Evolutionary conservation across 176 grass and related monocot species (phyloP), one percentile per base, ranked within the genome.

Genomic region (Paspalum notatum): DNA sequence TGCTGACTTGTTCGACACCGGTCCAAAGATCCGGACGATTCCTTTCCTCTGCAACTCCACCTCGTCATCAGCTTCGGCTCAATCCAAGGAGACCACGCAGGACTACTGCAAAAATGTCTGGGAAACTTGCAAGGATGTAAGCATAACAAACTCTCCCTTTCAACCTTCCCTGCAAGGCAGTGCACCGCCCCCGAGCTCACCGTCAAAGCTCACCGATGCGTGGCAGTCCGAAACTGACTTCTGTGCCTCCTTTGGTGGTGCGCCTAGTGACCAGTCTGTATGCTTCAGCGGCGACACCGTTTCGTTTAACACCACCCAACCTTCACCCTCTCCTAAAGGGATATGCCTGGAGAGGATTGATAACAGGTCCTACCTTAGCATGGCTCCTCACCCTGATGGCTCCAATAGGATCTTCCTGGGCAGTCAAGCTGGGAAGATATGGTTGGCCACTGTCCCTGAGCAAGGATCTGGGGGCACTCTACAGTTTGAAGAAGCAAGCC

Each of bases 301-400:
- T 80, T 89, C 95, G 9, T 95, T 98, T 17, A 93, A 86, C 58
- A 68, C 74, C 49, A 88, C 69, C 15, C 37, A 83, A 60, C 76
- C 83, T 51, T 89, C 85, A 11, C 12, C 86, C 32, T 52, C 79
- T 43, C 85, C 90, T 9, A 95, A 89, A 87, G 95, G 95, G 51
- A 43, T 98, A 24, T 98, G 95, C 78, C 81, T 98, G 6, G 95
- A 98, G 82, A 88, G 88, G 74, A 82, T 95, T 4, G 86, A 72
- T 20, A 94, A 98, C 3, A 88, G 90, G 32, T 95, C 95, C 14
- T 91, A 95, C 75, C 90, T 94, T 37, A 94, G 89, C 86, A 93
- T 94, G 95, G 90, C 79, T 54, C 73, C 92, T 69, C 95, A 95
- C 84, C 95, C 90, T 78, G 95, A 98, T 60, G 95, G 92, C 4